Conservation (phyloP, 2,329 filamentous ascomycete species). For the Colletotrichum sp. region DNA sequence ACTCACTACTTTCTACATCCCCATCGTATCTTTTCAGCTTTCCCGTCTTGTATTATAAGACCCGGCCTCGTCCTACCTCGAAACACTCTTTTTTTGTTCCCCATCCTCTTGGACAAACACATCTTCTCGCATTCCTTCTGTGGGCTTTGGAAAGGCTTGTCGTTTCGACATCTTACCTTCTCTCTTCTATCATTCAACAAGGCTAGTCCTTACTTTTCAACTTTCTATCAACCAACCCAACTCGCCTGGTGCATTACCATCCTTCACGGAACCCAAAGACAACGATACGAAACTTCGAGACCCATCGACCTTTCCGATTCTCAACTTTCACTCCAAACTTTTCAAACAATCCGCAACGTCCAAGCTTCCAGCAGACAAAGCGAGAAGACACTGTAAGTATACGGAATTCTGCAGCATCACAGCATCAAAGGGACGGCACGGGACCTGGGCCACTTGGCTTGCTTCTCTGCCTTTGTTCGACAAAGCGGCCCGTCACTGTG, state of each 20-base stretch:
- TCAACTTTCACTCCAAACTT: slow-evolving; percentile 8
- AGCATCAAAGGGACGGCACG: background rate
- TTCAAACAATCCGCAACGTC: slow-evolving; percentile 8
- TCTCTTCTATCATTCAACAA: slow-evolving; percentile 31
- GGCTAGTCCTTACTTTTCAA: slow-evolving; percentile 41
- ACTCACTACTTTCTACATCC: slow-evolving; percentile 11
- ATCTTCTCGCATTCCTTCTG: slow-evolving; percentile 23
- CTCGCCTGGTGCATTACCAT: slow-evolving; percentile 28
- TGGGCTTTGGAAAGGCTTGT: slow-evolving; percentile 22
- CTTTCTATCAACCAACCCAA: slow-evolving; percentile 25
- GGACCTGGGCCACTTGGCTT: background rate
- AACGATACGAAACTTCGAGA: slow-evolving; percentile 18
- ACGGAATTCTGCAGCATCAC: background rate
- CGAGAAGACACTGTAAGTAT: slow-evolving; percentile 21
- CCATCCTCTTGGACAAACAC: slow-evolving; percentile 21
- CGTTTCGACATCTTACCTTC: slow-evolving; percentile 24
- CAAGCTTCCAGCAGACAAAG: slow-evolving; percentile 16
- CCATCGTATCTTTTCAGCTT: slow-evolving; percentile 12
- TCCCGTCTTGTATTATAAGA: slow-evolving; percentile 17
- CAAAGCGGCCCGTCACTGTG: slow-evolving; percentile 6
- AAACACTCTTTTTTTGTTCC: background rate
- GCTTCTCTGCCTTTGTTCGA: slow-evolving; percentile 12
- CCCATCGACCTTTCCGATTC: slow-evolving; percentile 14
- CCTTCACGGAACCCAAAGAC: slow-evolving; percentile 20
- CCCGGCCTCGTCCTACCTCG: slow-evolving; percentile 18